These are phyloP conservation scores for Sextonia rubra DNA, from an alignment of 164 flowering plant genomes.

Conservation along the genomic window DNA sequence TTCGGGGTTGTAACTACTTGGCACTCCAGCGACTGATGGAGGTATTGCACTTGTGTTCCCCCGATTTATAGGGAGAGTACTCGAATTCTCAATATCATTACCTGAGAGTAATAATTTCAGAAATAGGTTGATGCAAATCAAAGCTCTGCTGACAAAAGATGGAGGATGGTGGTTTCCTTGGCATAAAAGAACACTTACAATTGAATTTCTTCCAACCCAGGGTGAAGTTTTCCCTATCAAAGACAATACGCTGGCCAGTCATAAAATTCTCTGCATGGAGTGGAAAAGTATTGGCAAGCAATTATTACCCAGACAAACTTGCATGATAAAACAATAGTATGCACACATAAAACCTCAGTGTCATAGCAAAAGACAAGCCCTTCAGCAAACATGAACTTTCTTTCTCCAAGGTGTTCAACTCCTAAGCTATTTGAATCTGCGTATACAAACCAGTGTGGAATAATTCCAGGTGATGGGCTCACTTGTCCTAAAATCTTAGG, in stretches of 20 bases:
- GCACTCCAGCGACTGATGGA: conserved; percentile 29
- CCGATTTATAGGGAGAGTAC: conserved; percentile 21
- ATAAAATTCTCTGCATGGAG: conserved; percentile 74
- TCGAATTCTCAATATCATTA: conserved; percentile 20
- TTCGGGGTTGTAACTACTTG: conserved; percentile 26
- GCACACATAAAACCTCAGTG: background rate
- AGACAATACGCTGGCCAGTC: conserved; percentile 74
- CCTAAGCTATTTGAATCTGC: too few relatives aligned
- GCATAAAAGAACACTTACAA: conserved; percentile 45
- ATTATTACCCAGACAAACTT: background rate
- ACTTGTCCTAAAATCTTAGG: too few relatives aligned
- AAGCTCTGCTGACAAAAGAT: background rate
- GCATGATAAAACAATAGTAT: background rate
- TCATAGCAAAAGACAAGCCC: too few relatives aligned
- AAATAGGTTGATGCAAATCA: background rate
- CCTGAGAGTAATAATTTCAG: conserved; percentile 25
- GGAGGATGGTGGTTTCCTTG: background rate
- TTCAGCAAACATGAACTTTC: too few relatives aligned
- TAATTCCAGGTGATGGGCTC: too few relatives aligned
- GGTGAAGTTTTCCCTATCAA: conserved; percentile 61
- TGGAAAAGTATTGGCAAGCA: background rate
- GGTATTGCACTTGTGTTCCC: conserved; percentile 21
- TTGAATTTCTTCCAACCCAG: conserved; percentile 80
- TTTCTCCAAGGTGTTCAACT: too few relatives aligned
- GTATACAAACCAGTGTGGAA: too few relatives aligned